Evolutionary conservation across 805 yeast species (phyloP), one percentile per base, ranked within the genome.

Genomic region (Candida tammaniensis): DNA sequence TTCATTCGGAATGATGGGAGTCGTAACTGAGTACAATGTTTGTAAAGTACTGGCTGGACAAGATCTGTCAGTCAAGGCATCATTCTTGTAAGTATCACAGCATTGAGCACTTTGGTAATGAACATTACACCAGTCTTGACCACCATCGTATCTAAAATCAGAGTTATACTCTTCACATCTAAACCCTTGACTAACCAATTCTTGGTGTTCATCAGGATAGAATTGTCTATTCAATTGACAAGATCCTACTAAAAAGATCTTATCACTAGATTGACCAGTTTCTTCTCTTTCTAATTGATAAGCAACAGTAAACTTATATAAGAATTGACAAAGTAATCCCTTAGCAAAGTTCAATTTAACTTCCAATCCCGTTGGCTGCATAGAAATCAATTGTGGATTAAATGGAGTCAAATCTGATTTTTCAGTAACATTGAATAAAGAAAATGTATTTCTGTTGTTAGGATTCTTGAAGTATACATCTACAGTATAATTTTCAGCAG

Each of bases 81-180:
- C 34, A 17, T 35, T 21, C n/a, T 35, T 17, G 17, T 30, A 35
- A 13, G 15, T 30, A 25, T 35, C 34, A 29, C 34, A 35, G 23
- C 34, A 30, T 18, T 47, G 46, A 26, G 35, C 36, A 12, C 44
- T 19, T 35, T 39, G 41, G 24, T 44, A 45, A 27, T 38, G 35
- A 31, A 36, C 27, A 33, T 40, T 29, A 35, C 51, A 47, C 51
- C 51, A 44, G 33, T 47, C 46, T 28, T 33, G 34, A 19, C 48
- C 48, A 18, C 48, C 51, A 17, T 47, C 49, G 19, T 31, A 37
- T 16, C 34, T 37, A 27, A 33, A 43, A 2, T 43, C 51, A 22
- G 47, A 40, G 23, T 45, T 47, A 35, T 47, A 47, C 27, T 47
- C 49, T 9, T 39, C 43, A 32, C 51, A 47, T 39, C 44, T 40